A percentile compares a stretch with the other conserved stretches of the same genome.
phyloP scores from a whole-genome alignment of 2,329 filamentous ascomycete species.

The Fusarium austroafricanum region DNA sequence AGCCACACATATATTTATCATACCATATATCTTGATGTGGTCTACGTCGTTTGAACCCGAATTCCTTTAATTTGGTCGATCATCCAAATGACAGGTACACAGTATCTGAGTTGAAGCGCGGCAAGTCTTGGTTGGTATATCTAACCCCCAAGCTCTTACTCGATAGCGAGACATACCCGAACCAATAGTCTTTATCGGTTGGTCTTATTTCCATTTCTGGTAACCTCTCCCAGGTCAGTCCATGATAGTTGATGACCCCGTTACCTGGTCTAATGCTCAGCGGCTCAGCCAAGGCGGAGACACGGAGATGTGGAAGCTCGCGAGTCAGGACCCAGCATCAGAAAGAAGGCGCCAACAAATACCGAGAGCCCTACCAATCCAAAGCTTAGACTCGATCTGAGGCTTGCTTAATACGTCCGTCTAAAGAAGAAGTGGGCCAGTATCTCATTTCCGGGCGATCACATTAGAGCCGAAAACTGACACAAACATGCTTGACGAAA shows the following conservation, averaged over 20 bases:
- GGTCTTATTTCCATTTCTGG: background rate
- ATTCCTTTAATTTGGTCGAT: background rate
- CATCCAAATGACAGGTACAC: background rate
- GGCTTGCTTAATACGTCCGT: background rate
- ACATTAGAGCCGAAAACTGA: constrained; percentile 4
- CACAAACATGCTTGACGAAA: constrained; percentile 7
- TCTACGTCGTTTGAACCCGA: background rate
- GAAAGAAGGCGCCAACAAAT: background rate
- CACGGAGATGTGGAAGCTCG: constrained; percentile 7
- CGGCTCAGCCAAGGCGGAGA: constrained; percentile 8
- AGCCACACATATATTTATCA: background rate
- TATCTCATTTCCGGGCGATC: constrained; percentile 11
- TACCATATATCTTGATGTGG: background rate
- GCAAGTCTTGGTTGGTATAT: background rate
- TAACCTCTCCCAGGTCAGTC: background rate
- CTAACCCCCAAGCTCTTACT: background rate
- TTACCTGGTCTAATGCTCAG: background rate
- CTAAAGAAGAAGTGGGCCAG: constrained; percentile 6
- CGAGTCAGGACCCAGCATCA: constrained; percentile 17
- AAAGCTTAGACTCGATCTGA: constrained; percentile 14
- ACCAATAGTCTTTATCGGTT: background rate
- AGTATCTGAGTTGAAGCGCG: background rate
- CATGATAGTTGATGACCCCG: background rate
- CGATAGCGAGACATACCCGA: background rate
- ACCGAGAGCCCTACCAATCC: constrained; percentile 15